Percentiles rank a stretch among this genome's conserved stretches.
Conservation (phyloP, 1,284 basidiomycete genomes). For the Ustilago nuda region DNA sequence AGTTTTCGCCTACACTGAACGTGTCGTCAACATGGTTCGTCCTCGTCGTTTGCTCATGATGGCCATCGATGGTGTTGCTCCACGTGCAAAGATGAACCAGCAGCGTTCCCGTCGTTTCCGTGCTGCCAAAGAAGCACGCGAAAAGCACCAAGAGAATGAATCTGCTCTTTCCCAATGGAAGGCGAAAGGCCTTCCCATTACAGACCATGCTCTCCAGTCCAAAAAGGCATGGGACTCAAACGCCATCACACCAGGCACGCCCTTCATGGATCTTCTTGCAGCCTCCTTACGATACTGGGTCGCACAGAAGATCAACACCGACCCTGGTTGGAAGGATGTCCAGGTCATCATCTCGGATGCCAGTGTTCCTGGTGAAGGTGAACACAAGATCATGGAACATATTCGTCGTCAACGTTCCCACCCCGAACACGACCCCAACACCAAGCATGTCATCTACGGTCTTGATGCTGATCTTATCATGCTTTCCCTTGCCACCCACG, state of each 20-base stretch:
- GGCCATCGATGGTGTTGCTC: conserved; percentile 98
- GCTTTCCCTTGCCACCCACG: conserved; percentile 97
- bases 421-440: conserved; percentile 91
- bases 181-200: conserved; percentile 86
- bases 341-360: conserved; percentile 97
- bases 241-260: conserved; percentile 96
- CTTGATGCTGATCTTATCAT: conserved; percentile 99
- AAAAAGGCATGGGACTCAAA: conserved; percentile 96
- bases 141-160: conserved; percentile 86
- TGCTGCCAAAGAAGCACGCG: conserved; percentile 91
- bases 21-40: conserved; percentile 95
- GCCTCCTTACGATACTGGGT: conserved; percentile 94
- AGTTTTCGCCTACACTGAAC: conserved; percentile 95
- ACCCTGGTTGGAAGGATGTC: conserved; percentile 87
- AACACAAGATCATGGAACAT: conserved; percentile 99
- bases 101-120: conserved; percentile 96
- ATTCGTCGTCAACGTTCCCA: conserved; percentile 90
- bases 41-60: conserved; percentile 96
- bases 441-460: conserved; percentile 96
- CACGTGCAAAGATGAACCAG: conserved; percentile 99
- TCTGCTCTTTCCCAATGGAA: conserved; percentile 87
- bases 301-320: conserved; percentile 90
- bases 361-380: conserved; percentile 96
- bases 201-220: conserved; percentile 80
- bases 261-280: conserved; percentile 96